Evolutionary conservation across 208 protist genomes (phyloP).

Genomic region (Acanthamoeba sp.): DNA sequence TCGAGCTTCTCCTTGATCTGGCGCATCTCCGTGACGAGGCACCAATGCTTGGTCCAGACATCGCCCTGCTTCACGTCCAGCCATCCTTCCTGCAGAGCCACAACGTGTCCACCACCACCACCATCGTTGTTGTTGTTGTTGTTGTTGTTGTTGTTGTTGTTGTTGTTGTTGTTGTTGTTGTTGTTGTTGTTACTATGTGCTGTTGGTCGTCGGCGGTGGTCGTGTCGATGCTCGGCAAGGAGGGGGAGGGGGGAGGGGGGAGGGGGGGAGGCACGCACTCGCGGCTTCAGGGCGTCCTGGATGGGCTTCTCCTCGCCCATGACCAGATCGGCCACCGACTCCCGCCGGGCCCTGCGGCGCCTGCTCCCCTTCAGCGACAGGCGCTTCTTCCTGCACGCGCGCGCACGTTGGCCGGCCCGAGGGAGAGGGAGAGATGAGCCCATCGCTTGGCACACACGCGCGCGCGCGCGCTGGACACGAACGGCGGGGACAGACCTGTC

Average conservation of each 20-base stretch:
- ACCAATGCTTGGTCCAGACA: slow-evolving; percentile 27
- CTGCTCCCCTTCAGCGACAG: slow-evolving; percentile 9
- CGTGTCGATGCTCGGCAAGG: no score
- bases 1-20: neutral
- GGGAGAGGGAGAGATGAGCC: neutral
- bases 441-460: neutral
- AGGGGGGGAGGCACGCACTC: neutral
- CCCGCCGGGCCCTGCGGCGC: neutral
- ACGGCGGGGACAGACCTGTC: neutral
- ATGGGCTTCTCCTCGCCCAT: slow-evolving; percentile 19
- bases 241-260: no score
- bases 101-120: no score
- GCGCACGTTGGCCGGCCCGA: neutral
- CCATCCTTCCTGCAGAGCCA: neutral
- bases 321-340: neutral
- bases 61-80: slow-evolving; percentile 34
- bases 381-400: neutral
- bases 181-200: no score
- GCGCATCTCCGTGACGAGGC: slow-evolving; percentile 3
- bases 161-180: no score
- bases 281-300: neutral
- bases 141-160: neutral
- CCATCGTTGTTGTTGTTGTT: neutral
- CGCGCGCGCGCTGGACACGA: neutral
- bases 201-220: no score